phyloP scores from a whole-genome alignment of 768 basidiomycete species.

The Lentinula edodes region DNA sequence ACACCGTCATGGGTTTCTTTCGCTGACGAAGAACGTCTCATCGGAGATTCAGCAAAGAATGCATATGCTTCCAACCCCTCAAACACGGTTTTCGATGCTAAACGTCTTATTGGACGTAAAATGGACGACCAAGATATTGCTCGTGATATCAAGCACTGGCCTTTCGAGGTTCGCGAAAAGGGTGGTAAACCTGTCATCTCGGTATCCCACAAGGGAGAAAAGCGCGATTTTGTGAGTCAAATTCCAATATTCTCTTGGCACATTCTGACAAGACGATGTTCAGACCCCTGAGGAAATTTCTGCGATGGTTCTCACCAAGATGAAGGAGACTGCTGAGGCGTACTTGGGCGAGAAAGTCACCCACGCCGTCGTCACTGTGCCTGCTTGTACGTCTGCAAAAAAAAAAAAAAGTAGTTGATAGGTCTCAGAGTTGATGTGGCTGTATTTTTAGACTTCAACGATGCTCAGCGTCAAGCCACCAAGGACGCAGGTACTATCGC shows the following conservation, averaged over 20 bases:
- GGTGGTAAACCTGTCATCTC: slow-evolving; percentile 74
- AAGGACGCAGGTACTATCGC: slow-evolving; percentile 97
- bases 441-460: slow-evolving; percentile 76
- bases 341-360: slow-evolving; percentile 96
- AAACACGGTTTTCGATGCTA: slow-evolving; percentile 97
- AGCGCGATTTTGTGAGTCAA: slow-evolving; percentile 73
- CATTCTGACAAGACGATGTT: background rate
- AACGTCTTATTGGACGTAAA: slow-evolving; percentile 89
- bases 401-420: background rate
- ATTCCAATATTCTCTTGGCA: background rate
- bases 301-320: slow-evolving; percentile 93
- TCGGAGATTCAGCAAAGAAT: slow-evolving; percentile 97
- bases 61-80: slow-evolving; percentile 86
- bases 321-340: slow-evolving; percentile 99
- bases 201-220: slow-evolving; percentile 74
- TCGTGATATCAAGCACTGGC: slow-evolving; percentile 88
- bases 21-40: slow-evolving; percentile 74
- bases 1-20: slow-evolving; percentile 86
- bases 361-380: slow-evolving; percentile 97
- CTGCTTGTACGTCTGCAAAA: slow-evolving; percentile 62
- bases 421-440: background rate
- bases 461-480: slow-evolving; percentile 98
- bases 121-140: slow-evolving; percentile 75
- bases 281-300: slow-evolving; percentile 92
- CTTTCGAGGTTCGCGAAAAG: slow-evolving; percentile 78